Evolutionary conservation across 768 basidiomycete species (phyloP), one percentile per base, ranked within the genome.

Genomic region (Coprinopsis strossmayeri): DNA sequence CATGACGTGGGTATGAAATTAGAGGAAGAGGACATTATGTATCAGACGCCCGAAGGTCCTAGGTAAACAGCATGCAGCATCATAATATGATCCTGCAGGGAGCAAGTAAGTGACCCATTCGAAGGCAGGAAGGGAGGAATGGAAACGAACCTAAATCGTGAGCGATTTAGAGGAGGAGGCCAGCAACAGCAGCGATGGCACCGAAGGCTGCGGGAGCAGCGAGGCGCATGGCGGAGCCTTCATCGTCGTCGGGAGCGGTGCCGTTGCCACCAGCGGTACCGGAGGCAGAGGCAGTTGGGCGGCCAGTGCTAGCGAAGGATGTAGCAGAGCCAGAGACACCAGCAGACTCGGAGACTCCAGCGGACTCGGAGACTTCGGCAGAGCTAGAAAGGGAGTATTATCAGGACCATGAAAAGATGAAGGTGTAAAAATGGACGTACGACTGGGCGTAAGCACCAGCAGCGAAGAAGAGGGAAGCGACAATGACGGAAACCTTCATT

Each of bases 391-490:
- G 11, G 41, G n/a, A n/a, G n/a, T n/a, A n/a, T n/a, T n/a, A n/a
- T n/a, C n/a, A n/a, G n/a, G n/a, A n/a, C n/a, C n/a, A n/a, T n/a
- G n/a, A n/a, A n/a, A n/a, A n/a, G n/a, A n/a, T n/a, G n/a, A n/a
- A n/a, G n/a, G n/a, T n/a, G n/a, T n/a, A n/a, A n/a, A n/a, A n/a
- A n/a, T n/a, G n/a, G n/a, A n/a, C n/a, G n/a, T n/a, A 42, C 7
- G 18, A 21, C 41, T 42, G 41, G 41, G 41, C 41, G 41, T 9
- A 5, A 17, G 24, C 41, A 25, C 41, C 41, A 42, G 41, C 41
- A 42, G 41, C 41, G 41, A 42, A 42, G 41, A 42, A 17, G 41
- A 42, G 41, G 41, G 41, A 23, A 42, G 41, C 41, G 41, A 26
- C 7, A 23, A 26, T 17, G 41, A 42, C 9, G 11, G 18, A 12